Base-by-base conservation (phyloP, 768 basidiomycete species). In the Kwoniella sp. region DNA sequence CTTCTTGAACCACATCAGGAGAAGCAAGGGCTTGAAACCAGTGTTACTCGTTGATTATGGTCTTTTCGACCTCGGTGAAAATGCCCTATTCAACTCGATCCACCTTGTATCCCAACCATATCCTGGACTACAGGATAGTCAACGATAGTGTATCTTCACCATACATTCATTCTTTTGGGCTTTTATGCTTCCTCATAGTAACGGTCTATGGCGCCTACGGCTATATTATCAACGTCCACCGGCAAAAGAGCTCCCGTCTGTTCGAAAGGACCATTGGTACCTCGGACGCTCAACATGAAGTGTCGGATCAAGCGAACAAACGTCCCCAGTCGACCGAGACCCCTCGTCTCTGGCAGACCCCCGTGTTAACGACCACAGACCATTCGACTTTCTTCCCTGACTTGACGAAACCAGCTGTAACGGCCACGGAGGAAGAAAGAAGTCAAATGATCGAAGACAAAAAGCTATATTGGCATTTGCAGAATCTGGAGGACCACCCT, bases 401-500 rank as follows among this genome's bases (percentile, higher is more conserved):
- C 37, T 19, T 60, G 13, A 21, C 58, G 5, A 37, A 21, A 60
- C 30, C 30, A 6, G 58, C 50, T 17, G 15, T 27, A 19, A 0
- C 8, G 8, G 50, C 36, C 21, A 49, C 10, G n/a, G 22, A 54
- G 36, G 56, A 2, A 44, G 21, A 58, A 22, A 53, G 51, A 58
- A 8, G 12, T 26, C 60, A 61, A 51, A 27, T 70, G 27, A 12
- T 8, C 9, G 36, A 46, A 40, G 67, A 73, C 57, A 72, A 74
- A 49, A 51, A 58, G 49, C 56, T 77, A 37, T 77, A 77, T 55
- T 62, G 59, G 55, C 61, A 70, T 51, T 52, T 77, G 47, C 76
- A 77, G 58, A 77, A 77, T 52, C 26, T 74, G 2, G 73, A 74
- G 58, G 67, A 74, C 59, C 64, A 73, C 60, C 68, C 67, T 47